Base-by-base conservation (phyloP, 2,329 filamentous ascomycete genomes). In the Fusarium irregulare region DNA sequence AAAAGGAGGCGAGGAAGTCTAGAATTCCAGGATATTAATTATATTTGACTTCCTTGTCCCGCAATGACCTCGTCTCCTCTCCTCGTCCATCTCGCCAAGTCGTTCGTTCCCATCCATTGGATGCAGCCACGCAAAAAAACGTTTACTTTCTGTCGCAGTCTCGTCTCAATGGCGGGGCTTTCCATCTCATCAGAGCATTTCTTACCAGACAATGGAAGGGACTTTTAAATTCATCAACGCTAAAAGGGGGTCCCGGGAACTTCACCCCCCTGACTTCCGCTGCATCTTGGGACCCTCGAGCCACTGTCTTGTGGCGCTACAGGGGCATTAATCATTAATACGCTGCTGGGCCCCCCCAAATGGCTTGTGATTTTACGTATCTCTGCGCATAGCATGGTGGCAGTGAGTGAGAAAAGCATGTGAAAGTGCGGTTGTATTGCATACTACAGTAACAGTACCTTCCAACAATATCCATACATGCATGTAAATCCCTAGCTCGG, bases 351-450 rank as follows among this genome's bases (percentile, higher is more conserved):
- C 40, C 40, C 40, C 40, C 44, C 45, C 41, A 58, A 37, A 57
- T 53, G 28, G 63, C 62, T 62, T 51, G 56, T 42, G 37, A 54
- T 48, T 64, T 54, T 60, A 47, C 51, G 55, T 41, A 58, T 62
- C 55, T 48, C n/a, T 61, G 20, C 25, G 14, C 40, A 13, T 32
- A 21, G 9, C 25, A 25, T 42, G 48, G 20, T 44, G 37, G 25
- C 56, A 28, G 34, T 10, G 11, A 28, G 44, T 47, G 37, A 37
- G 25, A 54, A 50, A 60, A 70, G 71, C 73, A 75, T 75, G 73
- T 75, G 73, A 75, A 75, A 72, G 59, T 70, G 69, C 49, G 57
- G 61, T 72, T 66, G 68, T 69, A 72, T 75, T 65, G 72, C 72
- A 64, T 75, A 45, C 25, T 48, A 13, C 56, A 64, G 60, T 64